Evolutionary conservation across 257 asterid genomes (phyloP).

Genomic region (Solanum virginianum): DNA sequence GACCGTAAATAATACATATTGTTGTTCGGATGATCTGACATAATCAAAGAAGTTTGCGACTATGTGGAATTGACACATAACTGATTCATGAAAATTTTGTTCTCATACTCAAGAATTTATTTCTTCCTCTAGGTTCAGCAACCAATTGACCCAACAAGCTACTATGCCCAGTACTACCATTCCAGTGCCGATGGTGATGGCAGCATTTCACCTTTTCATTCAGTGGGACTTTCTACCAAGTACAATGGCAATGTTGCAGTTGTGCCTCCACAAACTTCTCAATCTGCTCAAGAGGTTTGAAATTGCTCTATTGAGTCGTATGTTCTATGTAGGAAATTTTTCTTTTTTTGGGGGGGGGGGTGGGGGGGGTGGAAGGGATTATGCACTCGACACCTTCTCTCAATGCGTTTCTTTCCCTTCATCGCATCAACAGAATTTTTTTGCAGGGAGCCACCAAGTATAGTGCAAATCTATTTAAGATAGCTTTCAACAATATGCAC

Average conservation of each 20-base stretch:
- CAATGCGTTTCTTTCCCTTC: background rate
- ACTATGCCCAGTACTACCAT: slow-evolving; percentile 64
- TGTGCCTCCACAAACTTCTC: slow-evolving; percentile 59
- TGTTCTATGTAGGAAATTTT: slow-evolving; percentile 7
- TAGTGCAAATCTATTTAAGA: background rate
- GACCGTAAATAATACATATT: background rate
- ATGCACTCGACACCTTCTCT: background rate
- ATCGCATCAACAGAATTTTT: background rate
- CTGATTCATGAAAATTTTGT: background rate
- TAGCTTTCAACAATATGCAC: background rate
- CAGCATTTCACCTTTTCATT: slow-evolving; percentile 61
- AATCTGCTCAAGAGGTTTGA: slow-evolving; percentile 80
- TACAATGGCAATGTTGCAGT: slow-evolving; percentile 46
- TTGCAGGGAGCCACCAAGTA: background rate
- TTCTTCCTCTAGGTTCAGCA: slow-evolving; percentile 49
- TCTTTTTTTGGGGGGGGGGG: background rate
- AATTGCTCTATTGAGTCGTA: slow-evolving; percentile 16
- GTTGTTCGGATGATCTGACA: background rate
- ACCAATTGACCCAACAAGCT: slow-evolving; percentile 66
- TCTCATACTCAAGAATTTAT: background rate
- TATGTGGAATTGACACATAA: background rate
- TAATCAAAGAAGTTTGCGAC: background rate
- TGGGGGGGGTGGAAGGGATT: background rate
- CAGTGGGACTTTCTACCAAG: slow-evolving; percentile 55
- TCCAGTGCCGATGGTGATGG: slow-evolving; percentile 59